These are phyloP conservation scores for Hypoxylon sp. DNA, from an alignment of 2,329 filamentous ascomycete species.

Conservation along the genomic window DNA sequence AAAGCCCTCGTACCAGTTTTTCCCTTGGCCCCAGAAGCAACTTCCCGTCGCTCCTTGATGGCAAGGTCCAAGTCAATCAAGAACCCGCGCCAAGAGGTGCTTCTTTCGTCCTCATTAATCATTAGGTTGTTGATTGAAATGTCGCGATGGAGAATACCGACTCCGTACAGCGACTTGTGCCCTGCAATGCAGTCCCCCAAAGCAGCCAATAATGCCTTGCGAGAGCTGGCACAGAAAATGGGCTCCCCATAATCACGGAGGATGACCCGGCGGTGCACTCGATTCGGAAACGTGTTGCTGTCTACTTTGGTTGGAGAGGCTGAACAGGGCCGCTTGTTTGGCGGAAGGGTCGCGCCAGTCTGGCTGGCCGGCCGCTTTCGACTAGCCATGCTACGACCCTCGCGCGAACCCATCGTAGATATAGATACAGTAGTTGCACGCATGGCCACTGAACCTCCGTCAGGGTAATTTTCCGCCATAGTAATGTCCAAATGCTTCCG, in stretches of 20 bases:
- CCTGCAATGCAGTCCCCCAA: conserved; percentile 33
- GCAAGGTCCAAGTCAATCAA: conserved; percentile 29
- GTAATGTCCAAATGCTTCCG: conserved; percentile 3
- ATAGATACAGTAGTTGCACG: neutral
- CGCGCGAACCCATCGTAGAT: neutral
- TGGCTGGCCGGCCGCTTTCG: too few species aligned
- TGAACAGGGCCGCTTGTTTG: too few species aligned
- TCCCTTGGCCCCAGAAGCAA: neutral
- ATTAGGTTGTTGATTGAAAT: conserved; percentile 41
- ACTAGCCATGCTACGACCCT: conserved; percentile 2
- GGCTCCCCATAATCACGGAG: conserved; percentile 21
- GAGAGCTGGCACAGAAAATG: conserved; percentile 25
- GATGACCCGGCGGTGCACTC: conserved; percentile 26
- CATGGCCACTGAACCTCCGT: neutral
- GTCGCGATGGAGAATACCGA: conserved; percentile 49
- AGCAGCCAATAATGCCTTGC: conserved; percentile 16
- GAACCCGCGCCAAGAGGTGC: conserved; percentile 9
- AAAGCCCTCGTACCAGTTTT: conserved; percentile 4
- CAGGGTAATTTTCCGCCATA: neutral
- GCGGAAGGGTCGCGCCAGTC: neutral
- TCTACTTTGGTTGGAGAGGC: too few species aligned
- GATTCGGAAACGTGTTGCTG: conserved; percentile 24
- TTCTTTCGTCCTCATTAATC: conserved; percentile 11
- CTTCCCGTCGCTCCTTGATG: neutral
- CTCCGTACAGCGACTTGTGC: conserved; percentile 41